Evolutionary conservation across 352 stramenopile species (phyloP).

Genomic region (Pythium brachiatum): DNA sequence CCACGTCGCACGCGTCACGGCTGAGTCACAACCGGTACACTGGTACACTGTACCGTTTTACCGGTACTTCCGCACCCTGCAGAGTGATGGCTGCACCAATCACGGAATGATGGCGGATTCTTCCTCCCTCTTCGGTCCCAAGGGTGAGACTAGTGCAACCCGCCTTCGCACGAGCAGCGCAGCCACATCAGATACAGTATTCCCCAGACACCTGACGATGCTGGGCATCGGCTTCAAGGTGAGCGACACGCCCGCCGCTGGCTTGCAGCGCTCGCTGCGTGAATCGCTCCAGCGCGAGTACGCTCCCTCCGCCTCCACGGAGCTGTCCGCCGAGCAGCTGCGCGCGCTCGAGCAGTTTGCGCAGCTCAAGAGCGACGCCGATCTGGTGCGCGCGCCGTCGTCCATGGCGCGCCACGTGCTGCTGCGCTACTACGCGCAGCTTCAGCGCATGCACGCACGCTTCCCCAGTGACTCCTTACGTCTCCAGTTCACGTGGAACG

Average conservation of each 20-base stretch:
- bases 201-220: constrained; percentile 28
- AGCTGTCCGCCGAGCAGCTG: constrained; percentile 22
- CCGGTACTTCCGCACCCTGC: not conserved
- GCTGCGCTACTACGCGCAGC: constrained; percentile 73
- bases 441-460: constrained; percentile 57
- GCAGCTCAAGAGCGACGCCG: constrained; percentile 63
- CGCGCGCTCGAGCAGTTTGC: constrained; percentile 42
- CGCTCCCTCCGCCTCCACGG: constrained; percentile 21
- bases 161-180: no score
- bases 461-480: constrained; percentile 54
- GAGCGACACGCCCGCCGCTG: constrained; percentile 46
- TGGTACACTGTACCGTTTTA: constrained; percentile 18
- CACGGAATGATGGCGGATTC: constrained; percentile 15
- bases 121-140: no score
- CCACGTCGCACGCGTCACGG: constrained; percentile 10
- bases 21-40: not conserved
- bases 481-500: constrained; percentile 88
- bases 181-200: not conserved
- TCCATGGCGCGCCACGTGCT: constrained; percentile 64
- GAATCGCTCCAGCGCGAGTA: constrained; percentile 75
- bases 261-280: constrained; percentile 46
- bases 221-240: constrained; percentile 78
- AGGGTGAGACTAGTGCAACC: no score
- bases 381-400: constrained; percentile 70
- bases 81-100: not conserved